Conservation (phyloP, 164 flowering plant genomes). For the Nymphaea colorata region DNA sequence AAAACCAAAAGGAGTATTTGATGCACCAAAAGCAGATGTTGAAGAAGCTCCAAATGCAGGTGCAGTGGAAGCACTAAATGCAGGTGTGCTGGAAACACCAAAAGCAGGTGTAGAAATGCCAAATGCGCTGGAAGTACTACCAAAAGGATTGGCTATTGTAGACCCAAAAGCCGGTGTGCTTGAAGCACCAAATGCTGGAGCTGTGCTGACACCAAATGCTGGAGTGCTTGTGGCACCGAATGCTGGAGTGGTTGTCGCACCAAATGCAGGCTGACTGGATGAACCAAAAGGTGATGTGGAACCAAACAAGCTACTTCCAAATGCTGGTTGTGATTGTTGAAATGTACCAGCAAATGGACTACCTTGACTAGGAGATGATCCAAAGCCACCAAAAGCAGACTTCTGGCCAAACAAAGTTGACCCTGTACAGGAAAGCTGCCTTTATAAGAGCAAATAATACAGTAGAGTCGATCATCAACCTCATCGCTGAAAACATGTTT, state of each 20-base stretch:
- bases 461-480: too few relatives aligned
- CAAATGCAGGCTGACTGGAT: slow-evolving; percentile 60
- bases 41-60: slow-evolving; percentile 52
- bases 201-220: slow-evolving; percentile 44
- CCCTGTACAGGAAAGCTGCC: slow-evolving; percentile 19
- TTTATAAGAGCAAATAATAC: too few relatives aligned
- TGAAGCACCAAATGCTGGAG: slow-evolving; percentile 53
- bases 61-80: slow-evolving; percentile 8
- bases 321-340: slow-evolving; percentile 80
- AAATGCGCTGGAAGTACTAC: slow-evolving; percentile 36
- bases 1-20: too few relatives aligned
- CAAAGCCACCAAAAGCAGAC: slow-evolving; percentile 86
- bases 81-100: slow-evolving; percentile 2
- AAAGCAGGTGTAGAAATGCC: slow-evolving; percentile 25
- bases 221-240: slow-evolving; percentile 48
- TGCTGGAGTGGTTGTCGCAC: slow-evolving; percentile 37
- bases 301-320: slow-evolving; percentile 55
- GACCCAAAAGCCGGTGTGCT: slow-evolving; percentile 3
- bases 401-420: slow-evolving; percentile 72
- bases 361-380: slow-evolving; percentile 55
- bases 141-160: background rate
- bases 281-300: slow-evolving; percentile 63
- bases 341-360: slow-evolving; percentile 83
- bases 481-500: too few relatives aligned
- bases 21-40: slow-evolving; percentile 34